A percentile compares a stretch with the other conserved stretches of the same genome.
Evolutionary conservation across 306 rosid genomes (phyloP).

Genomic region (Malus sylvestris): DNA sequence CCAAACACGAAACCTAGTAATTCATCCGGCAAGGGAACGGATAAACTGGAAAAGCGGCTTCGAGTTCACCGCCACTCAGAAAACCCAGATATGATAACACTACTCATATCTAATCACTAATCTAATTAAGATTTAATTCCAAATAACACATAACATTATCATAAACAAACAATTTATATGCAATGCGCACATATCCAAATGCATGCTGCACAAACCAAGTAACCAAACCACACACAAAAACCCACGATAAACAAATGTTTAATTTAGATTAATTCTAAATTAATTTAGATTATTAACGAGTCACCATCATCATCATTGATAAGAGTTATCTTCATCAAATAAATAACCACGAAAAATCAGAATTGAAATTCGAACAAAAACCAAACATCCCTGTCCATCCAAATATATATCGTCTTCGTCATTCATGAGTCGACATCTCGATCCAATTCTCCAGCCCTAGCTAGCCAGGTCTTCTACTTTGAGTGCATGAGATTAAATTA

Average conservation of each 20-base stretch:
- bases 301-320: conserved; percentile 20
- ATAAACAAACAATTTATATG: not conserved
- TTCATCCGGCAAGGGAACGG: conserved; percentile 71
- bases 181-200: conserved; percentile 25
- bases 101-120: not conserved
- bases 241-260: not conserved
- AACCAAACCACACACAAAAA: not conserved
- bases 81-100: conserved; percentile 35
- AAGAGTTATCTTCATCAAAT: conserved; percentile 15
- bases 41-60: conserved; percentile 60
- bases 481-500: conserved; percentile 16
- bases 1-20: conserved; percentile 59
- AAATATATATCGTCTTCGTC: not conserved
- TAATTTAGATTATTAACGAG: not conserved
- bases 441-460: not conserved
- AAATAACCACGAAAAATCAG: conserved; percentile 21
- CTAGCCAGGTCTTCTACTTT: conserved; percentile 17
- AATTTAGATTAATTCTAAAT: conserved; percentile 11
- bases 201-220: conserved; percentile 3
- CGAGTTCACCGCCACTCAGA: conserved; percentile 69
- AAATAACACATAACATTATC: not conserved
- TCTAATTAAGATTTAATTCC: not conserved
- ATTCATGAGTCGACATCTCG: conserved; percentile 16
- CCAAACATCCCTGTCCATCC: conserved; percentile 22
- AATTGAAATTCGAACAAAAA: conserved; percentile 40